Conservation (phyloP, 2,329 filamentous ascomycete genomes). For the Xylariaceae sp. region DNA sequence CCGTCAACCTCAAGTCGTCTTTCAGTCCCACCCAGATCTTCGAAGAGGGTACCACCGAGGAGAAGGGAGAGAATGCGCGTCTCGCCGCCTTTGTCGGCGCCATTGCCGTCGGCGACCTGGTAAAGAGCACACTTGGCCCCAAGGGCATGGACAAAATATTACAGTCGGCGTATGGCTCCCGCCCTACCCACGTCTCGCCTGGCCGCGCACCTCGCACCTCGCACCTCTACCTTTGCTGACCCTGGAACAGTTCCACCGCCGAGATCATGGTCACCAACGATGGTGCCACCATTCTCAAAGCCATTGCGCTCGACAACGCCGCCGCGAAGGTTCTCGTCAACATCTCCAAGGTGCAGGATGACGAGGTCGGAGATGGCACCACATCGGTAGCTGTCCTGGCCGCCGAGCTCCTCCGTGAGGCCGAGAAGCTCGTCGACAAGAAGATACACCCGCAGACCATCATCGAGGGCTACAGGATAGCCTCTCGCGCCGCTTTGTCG, state of each 20-base stretch:
- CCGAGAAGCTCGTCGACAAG: conserved; percentile 93
- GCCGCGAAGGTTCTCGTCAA: conserved; percentile 98
- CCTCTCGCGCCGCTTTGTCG: conserved; percentile 76
- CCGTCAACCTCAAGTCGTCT: conserved; percentile 42
- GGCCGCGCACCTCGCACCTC: background rate
- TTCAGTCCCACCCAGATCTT: conserved; percentile 97
- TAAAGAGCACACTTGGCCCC: conserved; percentile 93
- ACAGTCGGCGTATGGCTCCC: conserved; percentile 69
- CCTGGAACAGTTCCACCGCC: conserved; percentile 65
- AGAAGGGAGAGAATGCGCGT: conserved; percentile 98
- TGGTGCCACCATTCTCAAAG: conserved; percentile 95
- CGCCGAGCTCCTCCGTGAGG: conserved; percentile 89
- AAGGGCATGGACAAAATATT: conserved; percentile 99
- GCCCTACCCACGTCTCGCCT: background rate
- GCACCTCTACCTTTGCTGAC: background rate
- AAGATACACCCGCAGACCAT: conserved; percentile 99
- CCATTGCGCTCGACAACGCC: conserved; percentile 96
- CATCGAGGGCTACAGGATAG: conserved; percentile 98
- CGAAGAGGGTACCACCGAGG: conserved; percentile 90
- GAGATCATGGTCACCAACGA: conserved; percentile 99
- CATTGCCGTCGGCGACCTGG: conserved; percentile 93
- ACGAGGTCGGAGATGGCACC: conserved; percentile 96
- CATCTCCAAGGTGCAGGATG: conserved; percentile 98
- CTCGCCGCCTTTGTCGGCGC: conserved; percentile 96
- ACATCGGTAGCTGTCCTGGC: conserved; percentile 96